Percentiles rank a stretch among this genome's conserved stretches.
phyloP scores from a whole-genome alignment of 768 basidiomycete species.

The Amanita molliuscula region DNA sequence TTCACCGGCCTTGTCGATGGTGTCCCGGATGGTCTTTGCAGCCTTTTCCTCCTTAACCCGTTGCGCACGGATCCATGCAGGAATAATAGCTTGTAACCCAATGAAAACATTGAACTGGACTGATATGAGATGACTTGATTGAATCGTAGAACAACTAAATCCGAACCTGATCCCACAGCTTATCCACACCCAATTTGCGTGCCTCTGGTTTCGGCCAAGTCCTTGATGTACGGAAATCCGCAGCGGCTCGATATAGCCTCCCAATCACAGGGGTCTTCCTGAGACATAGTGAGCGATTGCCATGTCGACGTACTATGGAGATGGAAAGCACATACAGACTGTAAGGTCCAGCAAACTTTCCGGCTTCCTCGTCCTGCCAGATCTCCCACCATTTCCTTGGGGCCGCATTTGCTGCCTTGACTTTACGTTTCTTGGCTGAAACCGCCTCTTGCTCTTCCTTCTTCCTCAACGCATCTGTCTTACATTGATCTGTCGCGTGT shows the following conservation, averaged over 20 bases:
- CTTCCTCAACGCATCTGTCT: slow-evolving; percentile 44
- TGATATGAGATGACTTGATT: slow-evolving; percentile 22
- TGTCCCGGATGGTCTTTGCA: neutral
- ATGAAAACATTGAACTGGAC: slow-evolving; percentile 13
- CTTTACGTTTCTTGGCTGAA: neutral
- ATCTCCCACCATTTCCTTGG: slow-evolving; percentile 54
- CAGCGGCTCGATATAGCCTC: slow-evolving; percentile 46
- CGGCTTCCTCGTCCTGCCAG: slow-evolving; percentile 57
- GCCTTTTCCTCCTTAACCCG: neutral
- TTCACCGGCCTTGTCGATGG: neutral
- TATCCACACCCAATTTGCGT: slow-evolving; percentile 22
- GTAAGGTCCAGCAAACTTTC: slow-evolving; percentile 30
- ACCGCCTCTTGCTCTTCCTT: slow-evolving; percentile 26
- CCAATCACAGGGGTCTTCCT: slow-evolving; percentile 39
- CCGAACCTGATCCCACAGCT: slow-evolving; percentile 59
- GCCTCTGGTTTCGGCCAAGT: slow-evolving; percentile 24
- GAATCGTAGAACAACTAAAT: slow-evolving; percentile 10
- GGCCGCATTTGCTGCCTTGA: neutral
- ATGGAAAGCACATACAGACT: slow-evolving; percentile 35
- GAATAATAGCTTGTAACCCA: neutral
- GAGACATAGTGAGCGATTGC: neutral
- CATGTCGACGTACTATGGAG: slow-evolving; percentile 3
- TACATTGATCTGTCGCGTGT: slow-evolving; percentile 46
- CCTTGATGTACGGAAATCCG: slow-evolving; percentile 40
- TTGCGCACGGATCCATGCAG: slow-evolving; percentile 2